phyloP scores from a whole-genome alignment of 225 moss, liverwort and hornwort species.

The Rhytidiadelphus loreus region DNA sequence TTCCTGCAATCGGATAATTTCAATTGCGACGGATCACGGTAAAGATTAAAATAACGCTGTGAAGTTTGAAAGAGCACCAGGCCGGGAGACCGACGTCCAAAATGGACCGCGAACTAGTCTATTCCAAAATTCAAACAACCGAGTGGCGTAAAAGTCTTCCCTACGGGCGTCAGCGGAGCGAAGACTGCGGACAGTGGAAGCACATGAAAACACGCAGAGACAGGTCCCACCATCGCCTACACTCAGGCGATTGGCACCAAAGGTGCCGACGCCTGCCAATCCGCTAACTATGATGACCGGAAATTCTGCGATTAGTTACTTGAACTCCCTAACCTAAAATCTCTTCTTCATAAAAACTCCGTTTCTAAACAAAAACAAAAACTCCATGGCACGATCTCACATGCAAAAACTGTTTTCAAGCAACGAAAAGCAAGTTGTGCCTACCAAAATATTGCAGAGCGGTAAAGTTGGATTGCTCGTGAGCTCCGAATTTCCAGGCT shows the following conservation, averaged over 20 bases:
- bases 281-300: background rate
- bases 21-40: background rate
- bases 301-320: background rate
- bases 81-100: background rate
- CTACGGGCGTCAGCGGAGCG: background rate
- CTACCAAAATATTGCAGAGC: background rate
- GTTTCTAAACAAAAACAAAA: background rate
- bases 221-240: background rate
- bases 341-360: background rate
- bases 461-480: background rate
- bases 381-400: background rate
- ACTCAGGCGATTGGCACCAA: background rate
- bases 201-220: background rate
- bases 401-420: background rate
- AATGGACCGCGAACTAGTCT: background rate
- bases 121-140: background rate
- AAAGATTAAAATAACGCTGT: background rate
- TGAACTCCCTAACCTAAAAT: background rate
- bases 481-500: background rate
- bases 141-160: background rate
- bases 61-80: slow-evolving; percentile 2
- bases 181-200: background rate
- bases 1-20: background rate
- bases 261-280: background rate
- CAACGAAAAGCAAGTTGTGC: background rate